Evolutionary conservation across 2,329 filamentous ascomycete species (phyloP).

Genomic region (Bipolaris oryzae): DNA sequence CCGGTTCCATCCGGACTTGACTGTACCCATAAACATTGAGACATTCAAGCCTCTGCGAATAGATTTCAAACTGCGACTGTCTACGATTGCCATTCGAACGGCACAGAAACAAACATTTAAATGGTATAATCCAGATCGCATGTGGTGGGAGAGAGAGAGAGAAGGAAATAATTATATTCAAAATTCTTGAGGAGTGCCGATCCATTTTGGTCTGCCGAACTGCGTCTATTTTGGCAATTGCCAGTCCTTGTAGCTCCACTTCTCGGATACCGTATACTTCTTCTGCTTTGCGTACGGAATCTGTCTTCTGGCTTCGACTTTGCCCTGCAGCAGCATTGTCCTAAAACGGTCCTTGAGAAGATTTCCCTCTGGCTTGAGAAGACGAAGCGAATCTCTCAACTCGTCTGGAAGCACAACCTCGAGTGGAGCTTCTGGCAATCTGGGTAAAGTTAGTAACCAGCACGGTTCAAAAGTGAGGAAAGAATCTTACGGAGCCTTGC

Average conservation of each 20-base stretch:
- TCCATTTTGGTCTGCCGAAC: not conserved
- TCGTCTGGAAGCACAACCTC: slow-evolving; percentile 59
- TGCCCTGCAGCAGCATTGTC: slow-evolving; percentile 85
- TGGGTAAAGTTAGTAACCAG: slow-evolving; percentile 37
- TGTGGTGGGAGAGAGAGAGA: not conserved
- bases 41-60: no score
- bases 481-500: slow-evolving; percentile 60
- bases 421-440: slow-evolving; percentile 70
- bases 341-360: slow-evolving; percentile 89
- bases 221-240: slow-evolving; percentile 50
- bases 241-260: slow-evolving; percentile 98
- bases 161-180: not conserved
- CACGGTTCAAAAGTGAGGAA: not conserved
- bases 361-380: slow-evolving; percentile 89
- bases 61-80: not conserved
- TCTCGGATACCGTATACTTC: slow-evolving; percentile 84
- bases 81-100: not conserved
- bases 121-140: not conserved
- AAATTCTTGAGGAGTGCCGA: not conserved
- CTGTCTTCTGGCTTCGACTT: slow-evolving; percentile 81
- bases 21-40: no score
- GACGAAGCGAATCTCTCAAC: slow-evolving; percentile 56
- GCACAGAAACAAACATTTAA: not conserved
- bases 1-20: no score
- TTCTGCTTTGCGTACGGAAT: slow-evolving; percentile 82